These are phyloP conservation scores for Yamadazyma kanchanaburiensis DNA, from an alignment of 1,139 yeast species.

Conservation along the genomic window DNA sequence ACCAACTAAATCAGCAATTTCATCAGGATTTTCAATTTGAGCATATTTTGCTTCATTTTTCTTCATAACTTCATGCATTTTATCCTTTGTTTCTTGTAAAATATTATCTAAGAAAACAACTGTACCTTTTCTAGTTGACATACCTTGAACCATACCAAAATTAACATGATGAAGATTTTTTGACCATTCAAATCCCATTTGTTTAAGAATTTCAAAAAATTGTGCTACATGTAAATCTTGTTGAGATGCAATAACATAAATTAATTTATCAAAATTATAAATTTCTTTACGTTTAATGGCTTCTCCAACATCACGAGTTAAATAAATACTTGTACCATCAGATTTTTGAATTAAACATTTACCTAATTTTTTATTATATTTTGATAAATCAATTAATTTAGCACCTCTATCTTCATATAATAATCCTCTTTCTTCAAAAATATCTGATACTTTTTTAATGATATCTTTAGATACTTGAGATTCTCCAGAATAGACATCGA, in stretches of 20 bases:
- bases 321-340: constrained; percentile 92
- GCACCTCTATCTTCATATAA: constrained; percentile 93
- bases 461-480: constrained; percentile 80
- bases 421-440: constrained; percentile 65
- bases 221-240: constrained; percentile 95
- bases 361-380: constrained; percentile 88
- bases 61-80: constrained; percentile 97
- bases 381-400: constrained; percentile 77
- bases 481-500: constrained; percentile 92
- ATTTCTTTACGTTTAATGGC: constrained; percentile 86
- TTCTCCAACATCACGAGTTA: constrained; percentile 97
- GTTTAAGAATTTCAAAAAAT: constrained; percentile 90
- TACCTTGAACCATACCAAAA: constrained; percentile 98
- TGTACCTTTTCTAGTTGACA: constrained; percentile 98
- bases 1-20: constrained; percentile 93
- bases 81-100: constrained; percentile 88
- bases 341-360: constrained; percentile 91
- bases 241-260: constrained; percentile 92
- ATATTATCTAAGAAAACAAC: constrained; percentile 96
- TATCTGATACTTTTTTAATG: constrained; percentile 64
- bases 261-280: constrained; percentile 91
- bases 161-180: constrained; percentile 74
- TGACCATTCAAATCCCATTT: constrained; percentile 92
- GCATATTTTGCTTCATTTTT: constrained; percentile 88
- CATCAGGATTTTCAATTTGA: constrained; percentile 92